These are phyloP conservation scores for Penicillium angulare DNA, from an alignment of 495 filamentous ascomycete genomes.

Conservation along the genomic window DNA sequence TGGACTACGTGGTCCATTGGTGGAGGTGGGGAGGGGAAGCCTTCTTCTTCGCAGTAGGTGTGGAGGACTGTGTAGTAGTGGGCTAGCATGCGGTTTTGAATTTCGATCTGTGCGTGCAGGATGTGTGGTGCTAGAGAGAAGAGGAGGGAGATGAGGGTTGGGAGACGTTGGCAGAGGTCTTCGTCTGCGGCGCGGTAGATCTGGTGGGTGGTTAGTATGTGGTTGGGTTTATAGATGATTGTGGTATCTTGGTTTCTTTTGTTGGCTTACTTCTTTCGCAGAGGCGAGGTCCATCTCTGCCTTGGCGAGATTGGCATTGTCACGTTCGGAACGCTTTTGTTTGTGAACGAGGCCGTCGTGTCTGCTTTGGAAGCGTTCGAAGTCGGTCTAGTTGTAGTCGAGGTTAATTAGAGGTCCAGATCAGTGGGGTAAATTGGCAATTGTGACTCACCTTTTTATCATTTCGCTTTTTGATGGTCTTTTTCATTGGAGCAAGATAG, in stretches of 20 bases:
- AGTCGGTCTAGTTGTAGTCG: conserved; percentile 57
- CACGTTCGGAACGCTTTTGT: conserved; percentile 66
- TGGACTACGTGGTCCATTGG: conserved; percentile 69
- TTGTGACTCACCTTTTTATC: conserved; percentile 65
- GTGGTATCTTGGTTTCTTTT: too few species aligned
- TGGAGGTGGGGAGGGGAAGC: conserved; percentile 72
- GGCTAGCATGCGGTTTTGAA: conserved; percentile 80
- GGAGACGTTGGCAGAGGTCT: conserved; percentile 71
- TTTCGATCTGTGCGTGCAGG: conserved; percentile 68
- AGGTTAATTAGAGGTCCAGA: background rate
- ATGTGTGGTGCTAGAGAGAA: conserved; percentile 81
- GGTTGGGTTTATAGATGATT: too few species aligned
- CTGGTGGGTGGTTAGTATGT: conserved; percentile 37
- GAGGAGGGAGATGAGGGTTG: conserved; percentile 68
- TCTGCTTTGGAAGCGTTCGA: conserved; percentile 74
- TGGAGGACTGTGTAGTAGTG: conserved; percentile 83
- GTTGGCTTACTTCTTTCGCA: conserved; percentile 59
- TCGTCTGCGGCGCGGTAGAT: conserved; percentile 83
- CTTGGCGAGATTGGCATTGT: conserved; percentile 73
- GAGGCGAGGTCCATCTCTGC: conserved; percentile 72
- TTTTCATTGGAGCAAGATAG: conserved; percentile 72
- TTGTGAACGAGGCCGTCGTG: conserved; percentile 72
- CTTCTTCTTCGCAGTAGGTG: conserved; percentile 68
- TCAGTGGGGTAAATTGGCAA: background rate
- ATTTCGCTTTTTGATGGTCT: conserved; percentile 88